phyloP scores from a whole-genome alignment of 345 rosid species.

The Schrenkiella parvula region DNA sequence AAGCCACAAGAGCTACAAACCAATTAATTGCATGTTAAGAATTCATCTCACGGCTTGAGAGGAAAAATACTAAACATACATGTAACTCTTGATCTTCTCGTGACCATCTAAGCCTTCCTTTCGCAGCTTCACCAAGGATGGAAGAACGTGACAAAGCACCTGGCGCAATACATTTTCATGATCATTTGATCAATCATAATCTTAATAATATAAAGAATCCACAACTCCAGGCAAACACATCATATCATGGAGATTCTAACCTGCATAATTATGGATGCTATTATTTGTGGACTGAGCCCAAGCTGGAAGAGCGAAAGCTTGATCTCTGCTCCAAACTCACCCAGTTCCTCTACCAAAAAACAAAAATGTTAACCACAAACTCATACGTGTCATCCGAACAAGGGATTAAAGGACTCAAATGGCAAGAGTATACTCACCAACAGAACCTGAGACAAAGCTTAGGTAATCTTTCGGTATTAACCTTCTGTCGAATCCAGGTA shows the following conservation, averaged over 20 bases:
- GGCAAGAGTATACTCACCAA: slow-evolving; percentile 50
- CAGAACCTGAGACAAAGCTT: slow-evolving; percentile 82
- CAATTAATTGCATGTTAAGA: slow-evolving; percentile 34
- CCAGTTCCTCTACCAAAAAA: slow-evolving; percentile 68
- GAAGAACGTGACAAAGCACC: slow-evolving; percentile 89
- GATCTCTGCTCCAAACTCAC: slow-evolving; percentile 69
- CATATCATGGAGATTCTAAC: slow-evolving; percentile 32
- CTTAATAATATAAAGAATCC: neutral
- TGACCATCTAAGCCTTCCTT: slow-evolving; percentile 98
- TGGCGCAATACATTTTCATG: slow-evolving; percentile 23
- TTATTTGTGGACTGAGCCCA: slow-evolving; percentile 90
- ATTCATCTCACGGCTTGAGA: slow-evolving; percentile 67
- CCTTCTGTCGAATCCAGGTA: slow-evolving; percentile 88
- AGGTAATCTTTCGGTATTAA: slow-evolving; percentile 87
- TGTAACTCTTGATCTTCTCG: slow-evolving; percentile 97
- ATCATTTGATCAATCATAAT: neutral
- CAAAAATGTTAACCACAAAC: slow-evolving; percentile 5
- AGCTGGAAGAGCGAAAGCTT: slow-evolving; percentile 94
- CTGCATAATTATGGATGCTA: slow-evolving; percentile 92
- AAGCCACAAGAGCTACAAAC: slow-evolving; percentile 9
- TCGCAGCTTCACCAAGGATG: slow-evolving; percentile 85
- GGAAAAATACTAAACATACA: slow-evolving; percentile 69
- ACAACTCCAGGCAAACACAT: neutral
- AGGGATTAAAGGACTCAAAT: neutral
- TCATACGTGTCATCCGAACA: neutral